phyloP scores from a whole-genome alignment of 116 monocot species.

The Phalaenopsis hybrid region DNA sequence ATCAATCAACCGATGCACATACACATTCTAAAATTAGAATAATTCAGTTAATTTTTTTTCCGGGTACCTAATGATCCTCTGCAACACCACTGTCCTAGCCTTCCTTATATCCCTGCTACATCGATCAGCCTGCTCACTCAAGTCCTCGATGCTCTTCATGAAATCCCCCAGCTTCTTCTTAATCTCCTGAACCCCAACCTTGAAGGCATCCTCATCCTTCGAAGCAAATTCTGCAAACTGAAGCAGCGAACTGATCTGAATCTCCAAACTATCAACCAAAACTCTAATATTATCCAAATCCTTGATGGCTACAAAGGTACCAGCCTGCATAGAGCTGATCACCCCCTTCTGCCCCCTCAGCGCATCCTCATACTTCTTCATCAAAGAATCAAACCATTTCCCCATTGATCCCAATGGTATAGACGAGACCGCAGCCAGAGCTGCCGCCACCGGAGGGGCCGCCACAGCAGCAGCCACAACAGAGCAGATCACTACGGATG shows the following conservation, averaged over 20 bases:
- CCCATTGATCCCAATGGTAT: constrained; percentile 83
- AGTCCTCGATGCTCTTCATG: constrained; percentile 76
- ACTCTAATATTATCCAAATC: constrained; percentile 77
- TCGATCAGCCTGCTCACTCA: constrained; percentile 59
- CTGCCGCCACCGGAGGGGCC: constrained; percentile 72
- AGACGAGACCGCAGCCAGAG: constrained; percentile 60
- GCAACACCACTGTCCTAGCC: constrained; percentile 78
- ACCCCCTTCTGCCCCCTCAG: constrained; percentile 63
- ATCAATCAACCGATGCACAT: too few species aligned
- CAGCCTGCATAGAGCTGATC: constrained; percentile 66
- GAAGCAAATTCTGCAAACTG: constrained; percentile 43
- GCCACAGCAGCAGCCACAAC: constrained; percentile 80
- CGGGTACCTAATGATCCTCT: constrained; percentile 72
- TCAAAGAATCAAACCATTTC: constrained; percentile 79
- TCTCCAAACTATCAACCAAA: constrained; percentile 62
- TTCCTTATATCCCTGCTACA: constrained; percentile 71
- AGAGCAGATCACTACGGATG: constrained; percentile 61
- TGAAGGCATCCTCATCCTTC: constrained; percentile 48
- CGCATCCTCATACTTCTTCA: constrained; percentile 62
- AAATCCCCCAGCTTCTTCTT: constrained; percentile 62
- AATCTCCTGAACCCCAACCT: constrained; percentile 57
- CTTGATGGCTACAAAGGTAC: constrained; percentile 62
- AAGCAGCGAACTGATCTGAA: constrained; percentile 45
- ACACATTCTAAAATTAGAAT: too few species aligned
- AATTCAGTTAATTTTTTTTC: constrained; percentile 11